These are phyloP conservation scores for Gryganskiella cystojenkinii DNA, from an alignment of 192 early-diverging fungal genomes.

Conservation along the genomic window DNA sequence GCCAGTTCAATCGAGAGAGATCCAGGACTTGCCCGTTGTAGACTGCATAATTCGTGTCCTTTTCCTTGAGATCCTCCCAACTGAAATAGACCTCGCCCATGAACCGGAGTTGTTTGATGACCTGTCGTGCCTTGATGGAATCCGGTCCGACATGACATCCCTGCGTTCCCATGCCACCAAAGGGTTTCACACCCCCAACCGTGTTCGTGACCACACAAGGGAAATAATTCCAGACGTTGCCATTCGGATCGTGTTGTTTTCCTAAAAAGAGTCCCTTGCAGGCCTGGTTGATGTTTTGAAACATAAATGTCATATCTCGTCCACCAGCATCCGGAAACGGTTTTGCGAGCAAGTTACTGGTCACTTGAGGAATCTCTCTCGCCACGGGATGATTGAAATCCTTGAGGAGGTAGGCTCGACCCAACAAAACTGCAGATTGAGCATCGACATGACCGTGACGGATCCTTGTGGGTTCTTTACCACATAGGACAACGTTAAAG, in stretches of 20 bases:
- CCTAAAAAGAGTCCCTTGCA: slow-evolving; percentile 69
- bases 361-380: slow-evolving; percentile 45
- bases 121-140: slow-evolving; percentile 50
- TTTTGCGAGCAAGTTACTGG: slow-evolving; percentile 64
- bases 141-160: slow-evolving; percentile 67
- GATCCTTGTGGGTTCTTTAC: slow-evolving; percentile 57
- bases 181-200: slow-evolving; percentile 54
- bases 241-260: slow-evolving; percentile 44
- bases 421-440: slow-evolving; percentile 69
- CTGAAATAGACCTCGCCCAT: slow-evolving; percentile 74
- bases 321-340: slow-evolving; percentile 69
- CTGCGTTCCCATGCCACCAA: slow-evolving; percentile 62
- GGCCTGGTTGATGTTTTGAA: slow-evolving; percentile 76
- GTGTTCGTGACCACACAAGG: slow-evolving; percentile 70
- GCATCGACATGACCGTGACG: slow-evolving; percentile 59
- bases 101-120: slow-evolving; percentile 59
- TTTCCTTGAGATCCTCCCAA: slow-evolving; percentile 71
- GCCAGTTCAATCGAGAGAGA: slow-evolving; percentile 68
- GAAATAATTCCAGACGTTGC: slow-evolving; percentile 68
- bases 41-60: slow-evolving; percentile 67
- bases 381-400: slow-evolving; percentile 62
- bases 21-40: slow-evolving; percentile 86
- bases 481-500: slow-evolving; percentile 75
- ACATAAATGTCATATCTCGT: slow-evolving; percentile 80
- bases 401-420: slow-evolving; percentile 70